Base-by-base conservation (phyloP, 208 protist species). In the Wallacemonas sp. region DNA sequence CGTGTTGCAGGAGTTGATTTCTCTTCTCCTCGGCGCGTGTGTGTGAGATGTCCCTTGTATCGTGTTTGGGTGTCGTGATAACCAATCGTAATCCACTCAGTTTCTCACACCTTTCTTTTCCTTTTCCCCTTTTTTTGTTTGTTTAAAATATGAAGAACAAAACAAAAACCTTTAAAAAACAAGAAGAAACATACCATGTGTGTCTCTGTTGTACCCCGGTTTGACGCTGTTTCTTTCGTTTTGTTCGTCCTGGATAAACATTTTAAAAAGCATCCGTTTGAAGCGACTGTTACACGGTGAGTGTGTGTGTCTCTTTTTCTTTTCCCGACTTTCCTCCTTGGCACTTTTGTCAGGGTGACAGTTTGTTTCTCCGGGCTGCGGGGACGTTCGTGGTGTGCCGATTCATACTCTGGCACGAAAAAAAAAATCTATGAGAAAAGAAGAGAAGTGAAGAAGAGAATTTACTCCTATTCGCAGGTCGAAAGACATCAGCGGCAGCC, bases 111-210 rank as follows among this genome's bases (percentile, higher is more conserved):
- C 22, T 76, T 66, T 36, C 42, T 46, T 76, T 65, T 70, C 49
- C 50, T 68, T 61, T 59, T 31, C 57, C 33, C 32, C 10, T 31
- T 18, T 68, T 68, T 68, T 68, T 50, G 7, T 50, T 50, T 50
- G 7, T 22, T 50, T 50, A 8, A 0, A 25, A 25, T 50, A 25
- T 50, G 44, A 50, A 50, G n/a, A 41, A 41, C 0, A 41, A 41
- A 41, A 41, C 10, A 16, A 41, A 41, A 16, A 16, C 36, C 36
- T 41, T 41, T 41, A 14, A 41, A 41, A 41, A 16, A 41, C n/a
- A n/a, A n/a, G n/a, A n/a, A n/a, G n/a, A n/a, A n/a, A n/a, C n/a
- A n/a, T n/a, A n/a, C n/a, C n/a, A n/a, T n/a, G n/a, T n/a, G n/a
- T n/a, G n/a, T n/a, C n/a, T n/a, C n/a, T n/a, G n/a, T n/a, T n/a